Percentiles rank a stretch among this genome's conserved stretches.
Conservation (phyloP, 192 early-diverging fungal genomes). For the Coemansia guatemalensis region DNA sequence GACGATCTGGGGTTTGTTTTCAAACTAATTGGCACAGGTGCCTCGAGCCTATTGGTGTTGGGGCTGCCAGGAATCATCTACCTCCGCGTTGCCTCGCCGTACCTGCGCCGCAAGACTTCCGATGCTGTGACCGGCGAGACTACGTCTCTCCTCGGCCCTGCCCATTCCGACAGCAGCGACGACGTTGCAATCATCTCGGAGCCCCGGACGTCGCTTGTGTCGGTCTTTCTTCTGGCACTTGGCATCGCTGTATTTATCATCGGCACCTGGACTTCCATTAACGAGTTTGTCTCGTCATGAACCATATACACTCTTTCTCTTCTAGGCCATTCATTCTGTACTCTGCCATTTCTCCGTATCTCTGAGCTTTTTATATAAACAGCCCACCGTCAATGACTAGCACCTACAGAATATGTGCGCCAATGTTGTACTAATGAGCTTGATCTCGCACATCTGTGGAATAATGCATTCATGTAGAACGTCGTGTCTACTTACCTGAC, state of each 20-base stretch:
- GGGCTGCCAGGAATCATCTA: constrained; percentile 44
- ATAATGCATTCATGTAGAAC: too few relatives aligned
- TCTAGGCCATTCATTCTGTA: background rate
- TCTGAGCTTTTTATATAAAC: constrained; percentile 14
- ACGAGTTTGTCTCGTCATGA: constrained; percentile 21
- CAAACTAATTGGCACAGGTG: constrained; percentile 49
- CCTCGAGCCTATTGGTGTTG: constrained; percentile 47
- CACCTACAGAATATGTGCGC: constrained; percentile 6
- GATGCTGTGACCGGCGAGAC: background rate
- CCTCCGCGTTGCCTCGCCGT: constrained; percentile 36
- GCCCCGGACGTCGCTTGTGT: constrained; percentile 21
- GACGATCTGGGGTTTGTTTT: constrained; percentile 52
- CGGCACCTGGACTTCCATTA: constrained; percentile 38
- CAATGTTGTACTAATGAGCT: background rate
- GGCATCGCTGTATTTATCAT: constrained; percentile 39
- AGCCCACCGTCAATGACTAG: constrained; percentile 49
- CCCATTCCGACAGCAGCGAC: background rate
- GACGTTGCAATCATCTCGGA: constrained; percentile 21
- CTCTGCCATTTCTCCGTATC: too few relatives aligned
- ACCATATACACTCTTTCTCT: background rate
- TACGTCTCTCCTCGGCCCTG: constrained; percentile 5
- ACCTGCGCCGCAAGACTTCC: constrained; percentile 11
- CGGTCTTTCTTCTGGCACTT: constrained; percentile 23
- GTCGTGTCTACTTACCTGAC: constrained; percentile 32
- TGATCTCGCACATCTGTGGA: too few relatives aligned